Percentiles rank a stretch among this genome's conserved stretches.
Evolutionary conservation across 768 basidiomycete species (phyloP).

Genomic region (Mycena epipterygia): DNA sequence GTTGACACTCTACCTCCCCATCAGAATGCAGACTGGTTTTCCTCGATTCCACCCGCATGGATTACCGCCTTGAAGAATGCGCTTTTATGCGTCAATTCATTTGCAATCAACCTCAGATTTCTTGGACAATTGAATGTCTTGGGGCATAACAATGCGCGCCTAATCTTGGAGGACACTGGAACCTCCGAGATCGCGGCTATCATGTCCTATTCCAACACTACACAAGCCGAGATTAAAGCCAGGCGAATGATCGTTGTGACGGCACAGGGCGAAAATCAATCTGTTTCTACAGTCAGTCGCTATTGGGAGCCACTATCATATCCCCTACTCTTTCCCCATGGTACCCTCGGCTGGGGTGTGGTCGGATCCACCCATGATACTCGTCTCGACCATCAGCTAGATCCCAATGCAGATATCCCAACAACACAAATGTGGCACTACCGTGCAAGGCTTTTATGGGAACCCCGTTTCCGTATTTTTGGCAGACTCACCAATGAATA

Average conservation of each 20-base stretch:
- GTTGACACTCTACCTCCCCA: conserved; percentile 14
- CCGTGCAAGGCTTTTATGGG: conserved; percentile 45
- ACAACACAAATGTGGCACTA: conserved; percentile 53
- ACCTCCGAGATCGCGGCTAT: conserved; percentile 44
- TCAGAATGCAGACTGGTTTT: not conserved
- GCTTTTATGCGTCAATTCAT: conserved; percentile 34
- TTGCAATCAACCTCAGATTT: conserved; percentile 18
- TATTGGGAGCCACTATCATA: conserved; percentile 55
- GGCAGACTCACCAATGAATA: conserved; percentile 51
- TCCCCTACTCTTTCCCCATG: conserved; percentile 54
- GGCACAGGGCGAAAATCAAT: conserved; percentile 1
- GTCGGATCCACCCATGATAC: too few species aligned
- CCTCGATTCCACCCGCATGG: conserved; percentile 33
- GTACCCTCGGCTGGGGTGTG: conserved; percentile 50
- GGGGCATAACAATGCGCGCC: not conserved
- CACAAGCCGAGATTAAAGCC: conserved; percentile 26
- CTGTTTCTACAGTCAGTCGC: conserved; percentile 44
- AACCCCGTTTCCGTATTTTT: conserved; percentile 49
- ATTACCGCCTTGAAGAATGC: conserved; percentile 15
- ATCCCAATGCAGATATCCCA: conserved; percentile 8
- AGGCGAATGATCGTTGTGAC: conserved; percentile 35
- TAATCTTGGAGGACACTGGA: conserved; percentile 40
- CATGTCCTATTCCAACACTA: conserved; percentile 37
- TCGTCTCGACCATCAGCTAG: not conserved
- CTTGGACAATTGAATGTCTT: not conserved